Conservation (phyloP, 140 eudicot species). For the Stevia rebaudiana region DNA sequence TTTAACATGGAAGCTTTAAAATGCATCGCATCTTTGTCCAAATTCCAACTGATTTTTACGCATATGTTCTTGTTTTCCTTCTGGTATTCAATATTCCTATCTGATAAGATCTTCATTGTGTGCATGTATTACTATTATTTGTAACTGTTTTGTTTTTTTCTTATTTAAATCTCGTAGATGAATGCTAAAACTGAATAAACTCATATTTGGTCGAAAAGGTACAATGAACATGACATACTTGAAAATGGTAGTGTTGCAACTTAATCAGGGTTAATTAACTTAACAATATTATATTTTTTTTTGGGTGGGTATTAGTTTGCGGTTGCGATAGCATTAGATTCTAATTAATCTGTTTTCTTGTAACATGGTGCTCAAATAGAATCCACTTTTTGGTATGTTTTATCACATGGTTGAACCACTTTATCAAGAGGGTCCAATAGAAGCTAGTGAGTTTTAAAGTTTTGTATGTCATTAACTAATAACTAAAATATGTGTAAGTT, state of each 20-base stretch:
- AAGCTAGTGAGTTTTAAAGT: conserved; percentile 21
- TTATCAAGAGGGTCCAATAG: conserved; percentile 24
- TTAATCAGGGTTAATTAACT: conserved; percentile 18
- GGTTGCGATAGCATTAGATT: conserved; percentile 35
- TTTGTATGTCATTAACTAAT: conserved; percentile 16
- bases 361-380: conserved; percentile 32
- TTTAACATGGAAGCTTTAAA: conserved; percentile 24
- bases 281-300: conserved; percentile 5
- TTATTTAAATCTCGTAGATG: not conserved
- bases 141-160: not conserved
- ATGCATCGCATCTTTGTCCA: conserved; percentile 16
- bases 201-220: conserved; percentile 10
- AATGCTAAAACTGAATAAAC: not conserved
- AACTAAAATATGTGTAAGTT: not conserved
- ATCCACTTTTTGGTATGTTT: conserved; percentile 33
- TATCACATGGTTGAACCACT: conserved; percentile 33
- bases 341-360: conserved; percentile 22
- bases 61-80: conserved; percentile 19
- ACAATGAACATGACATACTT: conserved; percentile 2
- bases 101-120: conserved; percentile 23
- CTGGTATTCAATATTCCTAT: conserved; percentile 24
- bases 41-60: conserved; percentile 29
- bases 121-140: conserved; percentile 3
- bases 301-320: conserved; percentile 35
- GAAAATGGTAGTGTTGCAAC: conserved; percentile 11